A percentile compares a stretch with the other conserved stretches of the same genome.
Evolutionary conservation across 169 alveolate species (phyloP).

Genomic region (Cryptosporidium meleagridis): DNA sequence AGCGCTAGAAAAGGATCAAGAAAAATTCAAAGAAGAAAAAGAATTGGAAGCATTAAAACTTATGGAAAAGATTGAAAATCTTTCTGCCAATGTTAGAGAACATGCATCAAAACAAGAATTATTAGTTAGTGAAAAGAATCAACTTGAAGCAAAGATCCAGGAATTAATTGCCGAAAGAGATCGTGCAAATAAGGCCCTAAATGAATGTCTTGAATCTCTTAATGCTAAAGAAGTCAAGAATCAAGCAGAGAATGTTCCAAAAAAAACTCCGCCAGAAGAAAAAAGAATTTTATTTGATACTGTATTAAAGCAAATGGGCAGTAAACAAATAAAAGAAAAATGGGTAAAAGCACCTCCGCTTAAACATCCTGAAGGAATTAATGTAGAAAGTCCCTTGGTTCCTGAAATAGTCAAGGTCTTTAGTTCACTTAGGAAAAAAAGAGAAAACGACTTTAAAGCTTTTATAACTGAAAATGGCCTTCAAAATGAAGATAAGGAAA

Average conservation of each 20-base stretch:
- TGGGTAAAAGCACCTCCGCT: conserved; percentile 17
- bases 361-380: background rate
- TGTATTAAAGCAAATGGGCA: background rate
- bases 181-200: background rate
- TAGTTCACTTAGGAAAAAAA: background rate
- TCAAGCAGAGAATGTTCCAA: background rate
- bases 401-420: background rate
- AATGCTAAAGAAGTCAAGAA: background rate
- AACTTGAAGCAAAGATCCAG: background rate
- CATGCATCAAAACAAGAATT: background rate
- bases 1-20: background rate
- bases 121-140: background rate
- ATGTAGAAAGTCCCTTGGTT: background rate
- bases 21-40: background rate
- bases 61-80: background rate
- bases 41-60: background rate
- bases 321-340: background rate
- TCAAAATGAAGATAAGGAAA: background rate
- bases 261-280: background rate
- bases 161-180: background rate
- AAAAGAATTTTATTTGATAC: background rate
- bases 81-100: background rate
- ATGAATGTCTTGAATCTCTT: background rate
- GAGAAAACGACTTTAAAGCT: background rate
- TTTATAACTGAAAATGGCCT: background rate